phyloP scores from a whole-genome alignment of 306 rosid genomes.

The Vigna mungo region DNA sequence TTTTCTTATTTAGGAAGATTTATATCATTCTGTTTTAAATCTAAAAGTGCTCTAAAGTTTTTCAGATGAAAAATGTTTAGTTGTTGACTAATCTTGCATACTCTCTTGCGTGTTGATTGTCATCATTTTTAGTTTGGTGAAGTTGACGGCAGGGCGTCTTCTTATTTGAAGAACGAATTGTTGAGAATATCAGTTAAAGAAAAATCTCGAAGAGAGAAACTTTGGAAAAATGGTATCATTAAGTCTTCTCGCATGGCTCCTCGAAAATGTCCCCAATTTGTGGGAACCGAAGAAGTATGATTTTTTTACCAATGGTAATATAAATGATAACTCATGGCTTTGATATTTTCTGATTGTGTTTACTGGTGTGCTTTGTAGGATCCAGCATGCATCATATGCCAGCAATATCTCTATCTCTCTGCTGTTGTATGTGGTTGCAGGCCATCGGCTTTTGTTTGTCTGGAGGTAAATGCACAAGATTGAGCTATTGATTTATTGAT shows the following conservation, averaged over 20 bases:
- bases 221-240: slow-evolving; percentile 84
- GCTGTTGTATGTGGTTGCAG: slow-evolving; percentile 88
- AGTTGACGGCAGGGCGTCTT: slow-evolving; percentile 63
- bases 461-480: slow-evolving; percentile 71
- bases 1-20: slow-evolving; percentile 13
- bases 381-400: slow-evolving; percentile 88
- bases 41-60: slow-evolving; percentile 4
- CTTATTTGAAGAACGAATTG: slow-evolving; percentile 84
- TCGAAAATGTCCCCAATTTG: slow-evolving; percentile 74
- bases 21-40: slow-evolving; percentile 15
- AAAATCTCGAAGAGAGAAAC: slow-evolving; percentile 85
- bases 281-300: slow-evolving; percentile 91
- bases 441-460: slow-evolving; percentile 83
- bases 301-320: slow-evolving; percentile 36
- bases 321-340: slow-evolving; percentile 38
- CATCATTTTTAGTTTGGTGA: slow-evolving; percentile 64
- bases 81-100: slow-evolving; percentile 31
- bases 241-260: slow-evolving; percentile 78
- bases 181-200: slow-evolving; percentile 67
- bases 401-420: slow-evolving; percentile 93
- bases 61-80: slow-evolving; percentile 6
- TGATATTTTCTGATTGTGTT: slow-evolving; percentile 34
- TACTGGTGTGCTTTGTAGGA: slow-evolving; percentile 65
- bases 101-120: slow-evolving; percentile 44
- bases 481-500: slow-evolving; percentile 16